Evolutionary conservation across 208 protist genomes (phyloP).

Genomic region (Wallacemonas rigidus): DNA sequence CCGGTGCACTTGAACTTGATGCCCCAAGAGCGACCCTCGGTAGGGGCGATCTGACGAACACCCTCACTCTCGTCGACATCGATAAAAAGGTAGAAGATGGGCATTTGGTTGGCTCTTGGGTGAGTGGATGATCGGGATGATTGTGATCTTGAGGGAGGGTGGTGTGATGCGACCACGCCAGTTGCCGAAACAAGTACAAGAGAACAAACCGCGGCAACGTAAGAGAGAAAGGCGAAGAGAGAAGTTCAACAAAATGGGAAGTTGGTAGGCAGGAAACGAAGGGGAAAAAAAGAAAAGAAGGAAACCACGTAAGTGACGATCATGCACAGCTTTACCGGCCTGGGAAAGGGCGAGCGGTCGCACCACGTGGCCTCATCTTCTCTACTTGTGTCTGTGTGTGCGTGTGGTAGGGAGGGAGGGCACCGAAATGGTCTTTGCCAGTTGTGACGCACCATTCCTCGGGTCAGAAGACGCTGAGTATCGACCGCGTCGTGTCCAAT

Average conservation of each 20-base stretch:
- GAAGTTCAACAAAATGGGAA: too few species aligned
- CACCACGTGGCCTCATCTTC: neutral
- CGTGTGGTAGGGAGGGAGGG: neutral
- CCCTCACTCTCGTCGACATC: constrained; percentile 53
- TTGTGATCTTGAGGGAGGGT: neutral
- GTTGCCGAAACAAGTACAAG: too few species aligned
- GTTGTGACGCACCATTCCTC: too few species aligned
- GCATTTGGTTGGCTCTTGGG: constrained; percentile 32
- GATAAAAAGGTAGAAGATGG: constrained; percentile 53
- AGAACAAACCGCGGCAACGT: too few species aligned
- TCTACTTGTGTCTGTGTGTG: neutral
- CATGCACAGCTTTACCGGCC: too few species aligned
- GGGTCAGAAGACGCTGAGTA: too few species aligned
- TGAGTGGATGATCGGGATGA: neutral
- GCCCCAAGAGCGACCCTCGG: constrained; percentile 41
- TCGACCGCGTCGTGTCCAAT: too few species aligned
- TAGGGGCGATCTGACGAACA: constrained; percentile 41
- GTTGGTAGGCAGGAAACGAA: constrained; percentile 9
- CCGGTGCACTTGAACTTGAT: constrained; percentile 54
- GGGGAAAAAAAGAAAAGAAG: constrained; percentile 16
- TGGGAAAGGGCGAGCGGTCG: too few species aligned
- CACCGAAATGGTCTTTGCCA: too few species aligned
- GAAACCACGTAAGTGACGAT: neutral
- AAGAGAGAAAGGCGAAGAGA: too few species aligned
- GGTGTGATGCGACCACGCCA: too few species aligned